Evolutionary conservation across 129 eudicot genomes (phyloP).

Genomic region (Lactuca saligna): DNA sequence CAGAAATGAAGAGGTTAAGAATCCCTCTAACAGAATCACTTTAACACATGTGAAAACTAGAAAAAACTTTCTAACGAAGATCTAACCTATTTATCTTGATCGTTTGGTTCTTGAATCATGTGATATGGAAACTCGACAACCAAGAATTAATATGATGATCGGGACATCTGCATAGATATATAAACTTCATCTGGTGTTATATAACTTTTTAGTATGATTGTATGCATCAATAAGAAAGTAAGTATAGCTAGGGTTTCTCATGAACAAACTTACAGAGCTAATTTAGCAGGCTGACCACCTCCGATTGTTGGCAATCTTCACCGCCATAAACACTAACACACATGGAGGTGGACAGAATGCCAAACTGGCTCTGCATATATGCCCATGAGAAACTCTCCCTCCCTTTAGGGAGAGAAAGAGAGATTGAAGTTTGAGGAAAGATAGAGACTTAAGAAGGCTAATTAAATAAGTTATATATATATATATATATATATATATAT

Average conservation of each 20-base stretch:
- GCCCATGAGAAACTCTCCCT: conserved; percentile 41
- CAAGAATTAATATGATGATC: too few species aligned
- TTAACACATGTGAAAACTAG: background rate
- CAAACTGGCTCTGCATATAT: conserved; percentile 38
- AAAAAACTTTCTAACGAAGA: background rate
- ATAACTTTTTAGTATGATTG: background rate
- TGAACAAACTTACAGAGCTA: conserved; percentile 36
- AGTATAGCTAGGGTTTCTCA: conserved; percentile 16
- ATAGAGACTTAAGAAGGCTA: background rate
- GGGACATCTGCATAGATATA: background rate
- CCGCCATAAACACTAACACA: background rate
- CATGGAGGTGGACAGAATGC: conserved; percentile 58
- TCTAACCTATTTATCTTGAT: background rate
- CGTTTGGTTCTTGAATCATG: background rate
- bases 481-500: too few species aligned
- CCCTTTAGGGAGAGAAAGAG: conserved; percentile 6
- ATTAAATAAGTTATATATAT: too few species aligned
- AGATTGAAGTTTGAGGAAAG: background rate
- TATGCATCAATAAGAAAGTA: background rate
- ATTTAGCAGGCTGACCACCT: conserved; percentile 47
- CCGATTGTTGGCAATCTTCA: background rate
- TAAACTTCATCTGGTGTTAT: background rate
- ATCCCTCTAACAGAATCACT: background rate
- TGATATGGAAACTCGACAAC: background rate
- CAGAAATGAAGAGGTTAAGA: background rate